Evolutionary conservation across 164 flowering plant species (phyloP).

Genomic region (Macadamia integrifolia): DNA sequence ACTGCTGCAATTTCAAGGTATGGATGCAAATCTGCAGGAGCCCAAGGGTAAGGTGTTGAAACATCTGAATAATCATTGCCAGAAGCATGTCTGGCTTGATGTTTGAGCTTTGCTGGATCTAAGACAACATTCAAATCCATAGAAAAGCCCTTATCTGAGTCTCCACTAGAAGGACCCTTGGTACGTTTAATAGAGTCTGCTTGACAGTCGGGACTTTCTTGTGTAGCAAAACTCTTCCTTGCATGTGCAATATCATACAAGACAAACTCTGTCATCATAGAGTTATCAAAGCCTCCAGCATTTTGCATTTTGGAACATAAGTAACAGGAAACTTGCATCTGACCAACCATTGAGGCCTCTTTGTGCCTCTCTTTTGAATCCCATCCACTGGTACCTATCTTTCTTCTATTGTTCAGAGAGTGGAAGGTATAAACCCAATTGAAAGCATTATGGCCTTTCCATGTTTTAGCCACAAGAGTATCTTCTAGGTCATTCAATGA

Average conservation of each 20-base stretch:
- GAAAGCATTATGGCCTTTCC: slow-evolving; percentile 51
- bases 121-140: slow-evolving; percentile 13
- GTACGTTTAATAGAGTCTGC: slow-evolving; percentile 18
- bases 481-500: slow-evolving; percentile 52
- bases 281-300: slow-evolving; percentile 38
- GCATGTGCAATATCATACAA: slow-evolving; percentile 63
- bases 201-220: slow-evolving; percentile 20
- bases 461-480: slow-evolving; percentile 55
- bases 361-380: slow-evolving; percentile 40
- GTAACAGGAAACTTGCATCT: slow-evolving; percentile 79
- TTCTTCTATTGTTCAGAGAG: slow-evolving; percentile 39
- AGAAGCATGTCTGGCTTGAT: slow-evolving; percentile 21
- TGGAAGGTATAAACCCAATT: slow-evolving; percentile 89
- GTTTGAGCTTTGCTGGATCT: slow-evolving; percentile 17
- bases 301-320: slow-evolving; percentile 48
- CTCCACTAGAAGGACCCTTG: slow-evolving; percentile 15
- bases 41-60: slow-evolving; percentile 38
- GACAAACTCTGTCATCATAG: slow-evolving; percentile 76
- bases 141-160: slow-evolving; percentile 11
- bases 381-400: slow-evolving; percentile 43
- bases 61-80: slow-evolving; percentile 14
- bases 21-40: slow-evolving; percentile 46
- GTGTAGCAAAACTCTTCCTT: slow-evolving; percentile 27
- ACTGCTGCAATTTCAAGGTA: slow-evolving; percentile 73
- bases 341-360: slow-evolving; percentile 63